phyloP scores from a whole-genome alignment of 805 yeast genomes.

The Debaryomyces castellii region DNA sequence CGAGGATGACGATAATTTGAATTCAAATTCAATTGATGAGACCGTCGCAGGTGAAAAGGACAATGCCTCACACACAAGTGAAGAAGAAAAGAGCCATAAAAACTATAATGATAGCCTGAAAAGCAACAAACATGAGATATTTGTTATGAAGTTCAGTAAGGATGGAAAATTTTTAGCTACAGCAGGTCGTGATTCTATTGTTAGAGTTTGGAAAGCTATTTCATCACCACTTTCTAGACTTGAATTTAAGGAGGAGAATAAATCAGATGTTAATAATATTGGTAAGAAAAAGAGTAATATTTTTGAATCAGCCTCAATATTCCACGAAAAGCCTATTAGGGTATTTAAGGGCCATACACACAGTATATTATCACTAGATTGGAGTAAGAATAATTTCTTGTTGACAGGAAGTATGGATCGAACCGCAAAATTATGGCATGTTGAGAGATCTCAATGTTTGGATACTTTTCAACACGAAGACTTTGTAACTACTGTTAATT shows the following conservation, averaged over 20 bases:
- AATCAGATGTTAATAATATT: conserved; percentile 14
- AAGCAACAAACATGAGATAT: conserved; percentile 50
- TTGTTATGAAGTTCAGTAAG: conserved; percentile 67
- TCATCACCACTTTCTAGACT: conserved; percentile 68
- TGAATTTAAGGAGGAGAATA: conserved; percentile 33
- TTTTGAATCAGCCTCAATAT: conserved; percentile 68
- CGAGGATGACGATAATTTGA: conserved; percentile 5
- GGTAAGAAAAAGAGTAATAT: conserved; percentile 11
- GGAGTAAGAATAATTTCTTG: conserved; percentile 86
- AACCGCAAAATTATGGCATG: conserved; percentile 83
- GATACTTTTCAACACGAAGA: conserved; percentile 72
- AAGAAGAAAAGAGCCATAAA: neutral
- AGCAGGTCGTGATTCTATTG: conserved; percentile 72
- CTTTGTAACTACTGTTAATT: conserved; percentile 75
- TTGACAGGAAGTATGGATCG: conserved; percentile 82
- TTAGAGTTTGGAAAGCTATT: conserved; percentile 79
- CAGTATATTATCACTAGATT: conserved; percentile 73
- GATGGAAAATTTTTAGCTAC: conserved; percentile 85
- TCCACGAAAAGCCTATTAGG: conserved; percentile 62
- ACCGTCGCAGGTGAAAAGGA: conserved; percentile 10
- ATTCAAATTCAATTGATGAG: neutral
- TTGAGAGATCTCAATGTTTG: conserved; percentile 61
- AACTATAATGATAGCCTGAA: conserved; percentile 1
- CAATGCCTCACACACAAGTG: neutral
- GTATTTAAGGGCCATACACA: conserved; percentile 65